These are phyloP conservation scores for Aspergillus texensis DNA, from an alignment of 2,329 filamentous ascomycete genomes.

Conservation along the genomic window DNA sequence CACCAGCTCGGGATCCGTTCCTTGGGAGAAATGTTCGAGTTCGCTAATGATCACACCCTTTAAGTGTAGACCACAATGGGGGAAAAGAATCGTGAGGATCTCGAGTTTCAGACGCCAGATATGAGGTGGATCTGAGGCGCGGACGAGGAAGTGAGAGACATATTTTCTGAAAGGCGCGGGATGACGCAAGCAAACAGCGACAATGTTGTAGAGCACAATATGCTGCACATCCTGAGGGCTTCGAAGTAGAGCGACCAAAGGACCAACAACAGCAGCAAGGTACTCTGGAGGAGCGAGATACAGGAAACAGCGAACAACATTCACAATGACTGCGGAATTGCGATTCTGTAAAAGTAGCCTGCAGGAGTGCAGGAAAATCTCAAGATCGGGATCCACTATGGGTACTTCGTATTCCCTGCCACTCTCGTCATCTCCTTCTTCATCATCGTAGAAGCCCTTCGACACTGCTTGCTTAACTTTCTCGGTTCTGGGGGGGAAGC, in stretches of 20 bases:
- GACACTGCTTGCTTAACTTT: slow-evolving; percentile 60
- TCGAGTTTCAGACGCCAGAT: slow-evolving; percentile 94
- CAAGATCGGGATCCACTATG: slow-evolving; percentile 77
- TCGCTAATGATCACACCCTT: slow-evolving; percentile 90
- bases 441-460: slow-evolving; percentile 81
- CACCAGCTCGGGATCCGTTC: slow-evolving; percentile 73
- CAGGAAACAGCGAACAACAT: slow-evolving; percentile 81
- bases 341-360: slow-evolving; percentile 86
- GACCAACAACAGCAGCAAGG: slow-evolving; percentile 74
- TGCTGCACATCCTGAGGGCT: slow-evolving; percentile 86
- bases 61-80: slow-evolving; percentile 71
- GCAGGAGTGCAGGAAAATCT: slow-evolving; percentile 76
- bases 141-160: slow-evolving; percentile 85
- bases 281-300: slow-evolving; percentile 81
- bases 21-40: slow-evolving; percentile 86
- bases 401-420: slow-evolving; percentile 57
- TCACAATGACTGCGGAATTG: slow-evolving; percentile 88
- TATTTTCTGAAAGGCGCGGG: slow-evolving; percentile 86
- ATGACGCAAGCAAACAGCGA: slow-evolving; percentile 79
- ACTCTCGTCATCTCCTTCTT: slow-evolving; percentile 46
- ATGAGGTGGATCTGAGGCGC: slow-evolving; percentile 73
- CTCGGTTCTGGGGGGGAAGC: slow-evolving; percentile 73
- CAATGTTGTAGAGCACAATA: slow-evolving; percentile 89
- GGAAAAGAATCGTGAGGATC: slow-evolving; percentile 86
- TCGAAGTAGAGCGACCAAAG: slow-evolving; percentile 81